Base-by-base conservation (phyloP, 805 yeast species). In the Torulaspora quercuum region DNA sequence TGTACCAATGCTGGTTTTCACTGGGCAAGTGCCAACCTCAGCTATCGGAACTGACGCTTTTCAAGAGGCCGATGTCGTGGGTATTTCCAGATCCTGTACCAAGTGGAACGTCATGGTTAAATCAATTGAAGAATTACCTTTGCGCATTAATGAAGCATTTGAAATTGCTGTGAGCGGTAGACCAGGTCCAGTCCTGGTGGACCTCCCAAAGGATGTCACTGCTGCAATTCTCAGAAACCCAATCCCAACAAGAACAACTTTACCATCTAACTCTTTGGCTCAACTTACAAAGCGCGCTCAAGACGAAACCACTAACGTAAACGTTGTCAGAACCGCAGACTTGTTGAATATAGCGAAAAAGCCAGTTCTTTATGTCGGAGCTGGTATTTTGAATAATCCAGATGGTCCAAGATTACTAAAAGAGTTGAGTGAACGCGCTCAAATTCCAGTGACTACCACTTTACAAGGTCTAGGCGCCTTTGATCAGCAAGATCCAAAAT, bases 91-190 rank as follows among this genome's bases (percentile, higher is more conserved):
- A 61, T 80, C 95, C 6, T 92, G 98, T 72, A 88, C 98, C 44
- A 92, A 92, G 65, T 92, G 98, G 98, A 92, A 94, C 59, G 97
- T 89, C 25, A 92, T 92, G 98, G 97, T 92, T 41, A 92, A 87
- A 65, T 76, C 76, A 58, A 90, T 92, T 35, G 90, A 89, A 37
- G 98, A 92, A 67, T 72, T 92, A 50, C 98, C 98, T 44, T 76
- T 86, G 55, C 76, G 97, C 59, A 90, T 92, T 59, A 90, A 92
- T 63, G 98, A 92, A 69, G 97, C 97, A 17, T 92, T 92, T 55
- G 97, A 90, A 69, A 92, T 92, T 48, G 97, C 97, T 44, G 82
- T 85, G 27, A 68, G 84, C 41, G 98, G 98, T 31, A 80, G 98
- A 64, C 98, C 98, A 35, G 98, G 98, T 44, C 98, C 98, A 9